These are phyloP conservation scores for Phylloporus rhodoxanthus DNA, from an alignment of 768 basidiomycete genomes.

Conservation along the genomic window DNA sequence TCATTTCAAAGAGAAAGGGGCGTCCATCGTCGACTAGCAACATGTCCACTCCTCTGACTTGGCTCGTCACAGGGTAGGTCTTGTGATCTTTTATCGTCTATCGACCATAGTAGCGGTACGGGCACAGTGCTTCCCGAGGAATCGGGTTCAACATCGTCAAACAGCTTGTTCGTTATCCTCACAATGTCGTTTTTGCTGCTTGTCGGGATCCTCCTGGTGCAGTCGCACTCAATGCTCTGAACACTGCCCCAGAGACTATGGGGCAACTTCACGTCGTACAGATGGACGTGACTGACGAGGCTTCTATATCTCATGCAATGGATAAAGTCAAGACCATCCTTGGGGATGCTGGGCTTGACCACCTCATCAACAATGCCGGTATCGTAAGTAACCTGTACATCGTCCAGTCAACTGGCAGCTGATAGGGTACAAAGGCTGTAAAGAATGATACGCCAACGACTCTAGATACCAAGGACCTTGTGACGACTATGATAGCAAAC, in stretches of 20 bases:
- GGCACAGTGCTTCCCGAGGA: conserved; percentile 6
- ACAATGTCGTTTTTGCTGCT: conserved; percentile 8
- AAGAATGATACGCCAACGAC: conserved; percentile 26
- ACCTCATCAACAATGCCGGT: conserved; percentile 37
- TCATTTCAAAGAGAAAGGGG: background rate
- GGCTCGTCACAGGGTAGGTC: conserved; percentile 10
- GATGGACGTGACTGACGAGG: conserved; percentile 30
- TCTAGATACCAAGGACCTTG: conserved; percentile 20
- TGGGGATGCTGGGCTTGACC: conserved; percentile 29
- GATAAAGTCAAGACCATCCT: conserved; percentile 18
- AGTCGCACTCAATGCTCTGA: background rate
- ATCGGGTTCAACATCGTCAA: conserved; percentile 6
- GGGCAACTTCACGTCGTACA: conserved; percentile 25
- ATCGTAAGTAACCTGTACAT: conserved; percentile 23
- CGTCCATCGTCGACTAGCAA: background rate
- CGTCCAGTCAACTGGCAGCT: background rate
- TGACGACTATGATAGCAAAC: conserved; percentile 25
- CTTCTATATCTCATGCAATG: conserved; percentile 21
- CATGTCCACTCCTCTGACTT: background rate
- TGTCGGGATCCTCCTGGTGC: conserved; percentile 2
- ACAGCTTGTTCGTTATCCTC: background rate
- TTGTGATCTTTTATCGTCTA: background rate
- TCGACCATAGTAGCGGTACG: background rate
- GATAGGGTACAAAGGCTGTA: conserved; percentile 10
- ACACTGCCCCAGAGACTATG: background rate